Conservation (phyloP, 2,329 filamentous ascomycete species). For the Talaromyces sp. region DNA sequence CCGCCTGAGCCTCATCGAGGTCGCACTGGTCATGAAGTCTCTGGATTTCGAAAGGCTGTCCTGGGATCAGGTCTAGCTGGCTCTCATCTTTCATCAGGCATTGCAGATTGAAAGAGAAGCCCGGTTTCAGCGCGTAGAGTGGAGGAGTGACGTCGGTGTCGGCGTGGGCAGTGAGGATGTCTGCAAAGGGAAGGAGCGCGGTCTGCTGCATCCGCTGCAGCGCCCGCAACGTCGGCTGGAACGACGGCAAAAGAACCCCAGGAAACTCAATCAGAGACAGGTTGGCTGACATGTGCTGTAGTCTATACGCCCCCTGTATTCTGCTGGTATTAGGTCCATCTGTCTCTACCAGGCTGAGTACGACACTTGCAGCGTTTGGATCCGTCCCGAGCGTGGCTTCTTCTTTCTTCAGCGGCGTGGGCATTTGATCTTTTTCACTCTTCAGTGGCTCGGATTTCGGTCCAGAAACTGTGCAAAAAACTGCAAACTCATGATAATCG, state of each 20-base stretch:
- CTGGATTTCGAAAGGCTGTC: slow-evolving; percentile 23
- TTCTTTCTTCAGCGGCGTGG: neutral
- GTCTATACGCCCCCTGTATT: neutral
- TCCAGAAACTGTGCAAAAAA: slow-evolving; percentile 23
- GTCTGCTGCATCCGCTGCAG: slow-evolving; percentile 49
- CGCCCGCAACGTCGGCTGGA: slow-evolving; percentile 52
- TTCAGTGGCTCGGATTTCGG: slow-evolving; percentile 1
- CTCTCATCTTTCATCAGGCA: slow-evolving; percentile 22
- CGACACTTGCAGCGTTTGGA: neutral
- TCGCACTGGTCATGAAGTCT: slow-evolving; percentile 32
- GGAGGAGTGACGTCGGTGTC: slow-evolving; percentile 40
- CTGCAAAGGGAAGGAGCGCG: slow-evolving; percentile 45
- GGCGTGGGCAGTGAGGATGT: slow-evolving; percentile 33
- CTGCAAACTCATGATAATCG: slow-evolving; percentile 12
- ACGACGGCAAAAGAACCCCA: slow-evolving; percentile 54
- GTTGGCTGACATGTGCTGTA: slow-evolving; percentile 19
- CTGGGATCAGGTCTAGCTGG: slow-evolving; percentile 21
- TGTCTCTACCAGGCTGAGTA: neutral
- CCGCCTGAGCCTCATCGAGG: slow-evolving; percentile 50
- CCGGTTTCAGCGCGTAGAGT: slow-evolving; percentile 44
- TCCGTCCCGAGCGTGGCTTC: neutral
- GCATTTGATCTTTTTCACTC: neutral
- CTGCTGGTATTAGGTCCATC: neutral
- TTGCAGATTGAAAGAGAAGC: slow-evolving; percentile 44
- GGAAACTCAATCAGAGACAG: slow-evolving; percentile 56